phyloP scores from a whole-genome alignment of 345 rosid species.

The Toxicodendron radicans region DNA sequence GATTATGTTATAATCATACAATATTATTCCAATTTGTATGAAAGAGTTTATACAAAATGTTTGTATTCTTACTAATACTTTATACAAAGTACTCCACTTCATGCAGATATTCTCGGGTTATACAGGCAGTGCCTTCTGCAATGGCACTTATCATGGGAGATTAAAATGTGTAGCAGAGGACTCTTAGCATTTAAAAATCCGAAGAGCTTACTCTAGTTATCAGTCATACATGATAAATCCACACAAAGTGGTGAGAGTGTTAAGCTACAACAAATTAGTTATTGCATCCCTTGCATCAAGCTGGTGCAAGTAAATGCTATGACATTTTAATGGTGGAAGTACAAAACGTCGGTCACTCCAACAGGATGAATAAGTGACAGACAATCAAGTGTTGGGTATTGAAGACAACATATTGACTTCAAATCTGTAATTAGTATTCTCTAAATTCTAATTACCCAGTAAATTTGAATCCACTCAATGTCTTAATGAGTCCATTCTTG shows the following conservation, averaged over 20 bases:
- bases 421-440: constrained; percentile 21
- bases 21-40: no score
- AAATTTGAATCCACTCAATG: constrained; percentile 40
- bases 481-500: constrained; percentile 34
- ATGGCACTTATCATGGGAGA: no score
- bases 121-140: no score
- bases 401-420: background rate
- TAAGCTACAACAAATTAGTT: constrained; percentile 22
- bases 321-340: constrained; percentile 3
- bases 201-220: background rate
- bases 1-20: no score
- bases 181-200: background rate
- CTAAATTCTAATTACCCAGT: constrained; percentile 28
- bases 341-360: constrained; percentile 21
- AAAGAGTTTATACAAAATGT: no score
- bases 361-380: constrained; percentile 19
- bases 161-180: no score
- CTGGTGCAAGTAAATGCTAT: constrained; percentile 40
- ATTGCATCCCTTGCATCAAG: constrained; percentile 40
- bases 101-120: no score
- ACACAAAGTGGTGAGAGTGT: constrained; percentile 22
- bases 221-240: constrained; percentile 10
- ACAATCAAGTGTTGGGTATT: constrained; percentile 17
- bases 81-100: background rate
- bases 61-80: background rate